Evolutionary conservation across 106 monocot genomes (phyloP).

Genomic region (Triglochin maritima): DNA sequence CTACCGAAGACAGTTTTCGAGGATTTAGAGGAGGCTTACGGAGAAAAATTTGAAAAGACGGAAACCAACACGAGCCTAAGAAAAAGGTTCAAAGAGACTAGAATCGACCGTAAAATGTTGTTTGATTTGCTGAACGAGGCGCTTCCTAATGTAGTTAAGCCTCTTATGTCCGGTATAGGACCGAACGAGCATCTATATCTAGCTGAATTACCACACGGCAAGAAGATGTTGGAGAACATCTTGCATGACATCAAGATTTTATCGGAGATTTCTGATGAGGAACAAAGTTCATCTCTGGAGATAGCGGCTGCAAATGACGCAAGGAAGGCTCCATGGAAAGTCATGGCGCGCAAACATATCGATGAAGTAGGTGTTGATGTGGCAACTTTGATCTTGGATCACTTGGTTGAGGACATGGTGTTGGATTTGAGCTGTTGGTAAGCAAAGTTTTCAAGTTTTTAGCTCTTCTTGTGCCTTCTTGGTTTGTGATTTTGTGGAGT

Average conservation of each 20-base stretch:
- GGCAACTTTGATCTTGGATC: neutral
- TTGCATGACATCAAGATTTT: conserved; percentile 1
- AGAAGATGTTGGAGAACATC: neutral
- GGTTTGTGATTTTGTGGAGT: too few relatives aligned
- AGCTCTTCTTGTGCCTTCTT: too few relatives aligned
- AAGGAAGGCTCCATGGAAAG: neutral
- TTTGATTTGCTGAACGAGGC: conserved; percentile 17
- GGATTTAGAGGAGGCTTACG: conserved; percentile 5
- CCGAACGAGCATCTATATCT: neutral
- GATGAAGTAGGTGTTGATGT: conserved; percentile 4
- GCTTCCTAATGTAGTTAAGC: neutral
- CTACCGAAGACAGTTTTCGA: conserved; percentile 11
- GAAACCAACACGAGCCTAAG: neutral
- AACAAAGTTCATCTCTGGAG: neutral
- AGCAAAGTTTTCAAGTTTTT: too few relatives aligned
- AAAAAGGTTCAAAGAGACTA: neutral
- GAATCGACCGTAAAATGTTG: neutral
- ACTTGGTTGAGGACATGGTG: conserved; percentile 8
- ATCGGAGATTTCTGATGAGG: neutral
- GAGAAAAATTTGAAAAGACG: neutral
- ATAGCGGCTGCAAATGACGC: conserved; percentile 1
- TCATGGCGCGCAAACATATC: neutral
- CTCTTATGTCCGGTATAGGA: neutral
- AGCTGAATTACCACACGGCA: neutral
- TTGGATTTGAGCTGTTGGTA: conserved; percentile 3